Evolutionary conservation across 2,329 filamentous ascomycete genomes (phyloP).

Genomic region (Ascochyta viciae-villosae): DNA sequence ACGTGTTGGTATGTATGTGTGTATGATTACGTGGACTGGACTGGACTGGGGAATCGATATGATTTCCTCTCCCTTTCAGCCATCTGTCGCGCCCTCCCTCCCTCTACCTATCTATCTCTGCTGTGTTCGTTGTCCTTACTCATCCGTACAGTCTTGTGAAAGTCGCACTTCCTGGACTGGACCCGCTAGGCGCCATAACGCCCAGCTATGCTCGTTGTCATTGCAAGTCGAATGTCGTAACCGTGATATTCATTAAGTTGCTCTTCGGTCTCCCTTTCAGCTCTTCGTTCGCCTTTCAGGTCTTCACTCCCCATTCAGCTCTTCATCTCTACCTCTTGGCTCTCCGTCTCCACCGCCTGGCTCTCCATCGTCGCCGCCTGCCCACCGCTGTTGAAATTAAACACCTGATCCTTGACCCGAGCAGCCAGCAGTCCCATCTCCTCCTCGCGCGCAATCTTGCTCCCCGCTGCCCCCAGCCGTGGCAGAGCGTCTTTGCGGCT

Average conservation of each 20-base stretch:
- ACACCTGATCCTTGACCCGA: conserved; percentile 69
- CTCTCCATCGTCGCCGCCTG: conserved; percentile 14
- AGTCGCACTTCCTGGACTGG: not conserved
- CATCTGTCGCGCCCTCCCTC: too few relatives aligned
- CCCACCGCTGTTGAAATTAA: conserved; percentile 43
- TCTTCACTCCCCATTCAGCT: too few relatives aligned
- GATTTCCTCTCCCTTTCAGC: not conserved
- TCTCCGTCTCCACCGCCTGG: conserved; percentile 17
- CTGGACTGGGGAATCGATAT: not conserved
- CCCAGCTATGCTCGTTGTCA: not conserved
- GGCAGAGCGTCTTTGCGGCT: conserved; percentile 55
- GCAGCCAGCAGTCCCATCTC: conserved; percentile 67
- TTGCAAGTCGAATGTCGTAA: not conserved
- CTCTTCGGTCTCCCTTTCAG: too few relatives aligned
- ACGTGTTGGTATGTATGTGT: too few relatives aligned
- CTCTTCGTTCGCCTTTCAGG: too few relatives aligned
- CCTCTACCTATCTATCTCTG: not conserved
- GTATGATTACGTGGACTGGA: too few relatives aligned
- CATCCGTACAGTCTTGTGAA: not conserved
- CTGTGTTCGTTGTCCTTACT: not conserved
- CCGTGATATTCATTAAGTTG: too few relatives aligned
- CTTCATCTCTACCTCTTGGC: conserved; percentile 31
- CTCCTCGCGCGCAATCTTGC: conserved; percentile 68
- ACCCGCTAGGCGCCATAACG: not conserved
- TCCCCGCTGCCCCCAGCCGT: conserved; percentile 68